Evolutionary conservation across 73 alveolate genomes (phyloP).

Genomic region (Tetrahymena malaccensis): DNA sequence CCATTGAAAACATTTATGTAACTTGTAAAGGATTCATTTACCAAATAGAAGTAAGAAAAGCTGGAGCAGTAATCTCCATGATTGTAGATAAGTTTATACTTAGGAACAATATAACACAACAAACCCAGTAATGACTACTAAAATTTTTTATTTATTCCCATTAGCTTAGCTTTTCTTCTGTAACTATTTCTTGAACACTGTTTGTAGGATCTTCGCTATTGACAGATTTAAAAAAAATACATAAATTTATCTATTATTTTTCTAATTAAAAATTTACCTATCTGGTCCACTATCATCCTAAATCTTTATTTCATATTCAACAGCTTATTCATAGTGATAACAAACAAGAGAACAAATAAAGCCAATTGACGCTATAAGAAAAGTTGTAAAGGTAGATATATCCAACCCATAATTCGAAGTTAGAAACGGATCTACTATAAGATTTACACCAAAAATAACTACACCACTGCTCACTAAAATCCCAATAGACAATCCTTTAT

Average conservation of each 20-base stretch:
- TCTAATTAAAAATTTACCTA: neutral
- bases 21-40: neutral
- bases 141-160: neutral
- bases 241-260: neutral
- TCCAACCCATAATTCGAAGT: neutral
- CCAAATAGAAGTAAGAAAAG: neutral
- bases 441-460: neutral
- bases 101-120: neutral
- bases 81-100: neutral
- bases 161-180: neutral
- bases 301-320: neutral
- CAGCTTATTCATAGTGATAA: neutral
- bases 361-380: neutral
- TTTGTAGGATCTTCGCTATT: neutral
- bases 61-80: neutral
- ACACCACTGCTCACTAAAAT: neutral
- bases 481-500: neutral
- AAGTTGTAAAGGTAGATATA: neutral
- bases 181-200: neutral
- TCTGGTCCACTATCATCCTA: neutral
- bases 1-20: neutral
- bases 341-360: neutral
- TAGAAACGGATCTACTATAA: neutral
- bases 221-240: neutral
- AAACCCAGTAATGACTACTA: neutral